Evolutionary conservation across 2,329 filamentous ascomycete species (phyloP).

Genomic region (Neofusicoccum cordaticola): DNA sequence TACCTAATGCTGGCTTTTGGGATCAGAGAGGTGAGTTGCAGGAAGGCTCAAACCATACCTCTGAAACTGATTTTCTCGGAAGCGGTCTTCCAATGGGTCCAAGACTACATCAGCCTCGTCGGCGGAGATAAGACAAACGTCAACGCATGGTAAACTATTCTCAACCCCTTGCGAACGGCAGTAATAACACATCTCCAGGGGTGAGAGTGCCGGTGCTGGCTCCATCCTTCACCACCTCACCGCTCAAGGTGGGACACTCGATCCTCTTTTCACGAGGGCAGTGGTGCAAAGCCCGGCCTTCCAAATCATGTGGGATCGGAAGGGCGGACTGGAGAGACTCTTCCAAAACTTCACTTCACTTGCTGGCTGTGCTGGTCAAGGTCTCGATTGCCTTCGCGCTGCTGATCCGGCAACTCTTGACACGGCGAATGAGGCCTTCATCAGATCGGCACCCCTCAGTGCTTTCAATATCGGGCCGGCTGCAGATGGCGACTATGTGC

Average conservation of each 20-base stretch:
- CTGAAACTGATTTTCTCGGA: neutral
- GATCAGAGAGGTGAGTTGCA: slow-evolving; percentile 32
- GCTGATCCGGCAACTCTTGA: slow-evolving; percentile 26
- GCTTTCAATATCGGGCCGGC: slow-evolving; percentile 33
- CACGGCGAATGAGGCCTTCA: slow-evolving; percentile 25
- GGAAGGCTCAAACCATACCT: too few species aligned
- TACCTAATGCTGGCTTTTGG: slow-evolving; percentile 44
- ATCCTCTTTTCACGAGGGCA: slow-evolving; percentile 44
- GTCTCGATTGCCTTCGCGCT: slow-evolving; percentile 31
- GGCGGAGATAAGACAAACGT: slow-evolving; percentile 48
- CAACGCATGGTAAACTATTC: slow-evolving; percentile 44
- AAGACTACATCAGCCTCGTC: slow-evolving; percentile 46
- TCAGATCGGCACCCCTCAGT: slow-evolving; percentile 21
- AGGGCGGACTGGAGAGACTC: slow-evolving; percentile 25
- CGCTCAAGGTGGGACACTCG: slow-evolving; percentile 43
- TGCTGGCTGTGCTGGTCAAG: slow-evolving; percentile 30
- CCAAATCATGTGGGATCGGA: slow-evolving; percentile 23
- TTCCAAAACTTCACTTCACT: slow-evolving; percentile 27
- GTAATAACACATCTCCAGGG: slow-evolving; percentile 24
- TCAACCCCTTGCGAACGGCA: too few species aligned
- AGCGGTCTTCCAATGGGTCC: slow-evolving; percentile 50
- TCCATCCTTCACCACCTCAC: slow-evolving; percentile 52
- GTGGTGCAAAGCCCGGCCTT: slow-evolving; percentile 34
- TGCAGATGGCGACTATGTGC: slow-evolving; percentile 34
- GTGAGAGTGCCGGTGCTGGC: slow-evolving; percentile 51